Percentiles rank a stretch among this genome's conserved stretches.
Evolutionary conservation across 768 basidiomycete species (phyloP).

Genomic region (Boletus patriciae): DNA sequence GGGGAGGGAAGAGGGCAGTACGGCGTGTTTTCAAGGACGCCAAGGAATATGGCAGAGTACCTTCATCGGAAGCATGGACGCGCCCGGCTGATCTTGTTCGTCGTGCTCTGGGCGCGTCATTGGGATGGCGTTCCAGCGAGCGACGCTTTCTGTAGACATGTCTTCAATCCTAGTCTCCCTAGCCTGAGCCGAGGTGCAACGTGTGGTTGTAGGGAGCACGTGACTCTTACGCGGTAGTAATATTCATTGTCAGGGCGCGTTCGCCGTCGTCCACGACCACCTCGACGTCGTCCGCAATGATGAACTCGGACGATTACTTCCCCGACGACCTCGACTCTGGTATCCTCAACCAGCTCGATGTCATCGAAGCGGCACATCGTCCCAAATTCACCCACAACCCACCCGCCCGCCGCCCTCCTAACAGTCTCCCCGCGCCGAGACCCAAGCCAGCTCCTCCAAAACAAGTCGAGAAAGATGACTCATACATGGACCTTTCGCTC

Average conservation of each 20-base stretch:
- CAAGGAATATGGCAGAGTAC: constrained; percentile 61
- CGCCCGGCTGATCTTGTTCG: constrained; percentile 24
- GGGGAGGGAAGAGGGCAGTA: constrained; percentile 55
- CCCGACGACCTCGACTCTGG: constrained; percentile 64
- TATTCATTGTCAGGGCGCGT: not conserved
- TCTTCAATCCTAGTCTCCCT: not conserved
- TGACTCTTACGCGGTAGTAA: constrained; percentile 9
- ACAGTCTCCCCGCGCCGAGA: constrained; percentile 11
- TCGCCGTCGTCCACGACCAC: not conserved
- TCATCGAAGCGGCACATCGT: constrained; percentile 63
- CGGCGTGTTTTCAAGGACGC: constrained; percentile 43
- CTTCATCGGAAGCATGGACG: constrained; percentile 47
- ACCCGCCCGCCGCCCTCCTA: not conserved
- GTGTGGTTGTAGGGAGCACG: constrained; percentile 5
- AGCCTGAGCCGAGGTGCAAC: not conserved
- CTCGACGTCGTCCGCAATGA: constrained; percentile 27
- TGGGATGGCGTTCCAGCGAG: constrained; percentile 74
- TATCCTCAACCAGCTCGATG: constrained; percentile 60
- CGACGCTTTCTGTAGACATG: constrained; percentile 67
- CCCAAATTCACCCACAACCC: constrained; percentile 17
- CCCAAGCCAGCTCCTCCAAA: constrained; percentile 13
- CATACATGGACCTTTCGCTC: constrained; percentile 52
- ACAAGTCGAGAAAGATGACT: constrained; percentile 39
- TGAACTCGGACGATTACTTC: constrained; percentile 81
- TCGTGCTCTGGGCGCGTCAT: constrained; percentile 36